Evolutionary conservation across 1,284 basidiomycete genomes (phyloP).

Genomic region (Lentinula novae-zelandiae): DNA sequence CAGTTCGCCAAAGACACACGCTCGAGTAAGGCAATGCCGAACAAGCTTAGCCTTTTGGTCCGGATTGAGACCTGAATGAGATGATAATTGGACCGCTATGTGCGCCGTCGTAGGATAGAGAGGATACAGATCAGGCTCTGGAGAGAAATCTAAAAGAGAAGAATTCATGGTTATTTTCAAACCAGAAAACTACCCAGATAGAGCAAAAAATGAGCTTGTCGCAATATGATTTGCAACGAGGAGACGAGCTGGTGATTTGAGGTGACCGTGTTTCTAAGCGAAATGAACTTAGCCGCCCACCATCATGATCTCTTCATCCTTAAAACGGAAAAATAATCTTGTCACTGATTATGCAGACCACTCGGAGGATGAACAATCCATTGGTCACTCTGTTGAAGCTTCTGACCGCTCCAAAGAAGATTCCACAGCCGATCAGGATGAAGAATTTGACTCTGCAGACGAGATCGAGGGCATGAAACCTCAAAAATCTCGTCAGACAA

Average conservation of each 20-base stretch:
- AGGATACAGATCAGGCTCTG: slow-evolving; percentile 74
- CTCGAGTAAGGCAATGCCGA: slow-evolving; percentile 65
- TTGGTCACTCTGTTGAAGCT: slow-evolving; percentile 32
- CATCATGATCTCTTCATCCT: slow-evolving; percentile 5
- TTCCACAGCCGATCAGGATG: slow-evolving; percentile 28
- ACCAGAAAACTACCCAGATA: not conserved
- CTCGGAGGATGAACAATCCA: slow-evolving; percentile 25
- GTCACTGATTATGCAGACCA: not conserved
- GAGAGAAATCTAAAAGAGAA: slow-evolving; percentile 45
- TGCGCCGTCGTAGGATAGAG: slow-evolving; percentile 67
- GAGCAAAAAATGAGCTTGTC: not conserved
- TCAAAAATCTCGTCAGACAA: slow-evolving; percentile 70
- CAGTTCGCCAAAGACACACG: slow-evolving; percentile 74
- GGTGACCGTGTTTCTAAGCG: slow-evolving; percentile 1
- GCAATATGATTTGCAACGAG: not conserved
- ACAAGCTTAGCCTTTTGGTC: slow-evolving; percentile 66
- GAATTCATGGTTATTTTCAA: not conserved
- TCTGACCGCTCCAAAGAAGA: slow-evolving; percentile 24
- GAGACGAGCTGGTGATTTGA: too few relatives aligned
- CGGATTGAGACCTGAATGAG: slow-evolving; percentile 62
- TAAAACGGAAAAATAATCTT: slow-evolving; percentile 4
- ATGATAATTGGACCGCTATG: slow-evolving; percentile 58
- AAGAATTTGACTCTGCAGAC: slow-evolving; percentile 30
- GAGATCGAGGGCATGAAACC: slow-evolving; percentile 53
- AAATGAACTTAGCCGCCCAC: slow-evolving; percentile 3